Evolutionary conservation across 345 rosid genomes (phyloP).

Genomic region (Brassica juncea): DNA sequence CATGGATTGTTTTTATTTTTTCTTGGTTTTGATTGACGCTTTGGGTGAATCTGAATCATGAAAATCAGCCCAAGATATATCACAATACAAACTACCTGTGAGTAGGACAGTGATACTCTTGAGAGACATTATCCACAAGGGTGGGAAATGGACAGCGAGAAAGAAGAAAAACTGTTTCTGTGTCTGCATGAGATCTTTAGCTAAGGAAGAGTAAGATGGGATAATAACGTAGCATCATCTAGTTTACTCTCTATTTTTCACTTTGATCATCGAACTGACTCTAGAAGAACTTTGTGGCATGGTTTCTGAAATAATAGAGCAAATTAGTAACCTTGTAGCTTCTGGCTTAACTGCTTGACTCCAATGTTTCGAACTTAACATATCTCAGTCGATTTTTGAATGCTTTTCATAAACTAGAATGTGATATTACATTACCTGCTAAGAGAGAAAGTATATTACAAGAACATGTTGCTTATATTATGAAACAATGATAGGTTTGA

Average conservation of each 20-base stretch:
- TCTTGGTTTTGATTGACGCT: no score
- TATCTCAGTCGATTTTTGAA: not conserved
- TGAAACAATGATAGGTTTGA: constrained; percentile 23
- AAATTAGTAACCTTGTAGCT: constrained; percentile 5
- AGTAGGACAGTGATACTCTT: constrained; percentile 55
- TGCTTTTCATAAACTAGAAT: constrained; percentile 32
- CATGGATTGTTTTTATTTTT: no score
- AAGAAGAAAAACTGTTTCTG: constrained; percentile 66
- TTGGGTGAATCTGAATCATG: no score
- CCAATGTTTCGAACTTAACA: not conserved
- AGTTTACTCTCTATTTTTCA: constrained; percentile 17
- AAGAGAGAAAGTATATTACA: constrained; percentile 27
- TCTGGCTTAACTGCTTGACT: not conserved
- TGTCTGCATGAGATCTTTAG: constrained; percentile 61
- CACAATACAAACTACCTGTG: not conserved
- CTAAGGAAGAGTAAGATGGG: constrained; percentile 49
- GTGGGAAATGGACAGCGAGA: constrained; percentile 52
- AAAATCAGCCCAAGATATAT: no score
- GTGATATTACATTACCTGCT: constrained; percentile 27
- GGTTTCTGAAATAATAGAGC: constrained; percentile 15
- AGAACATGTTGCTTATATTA: constrained; percentile 22
- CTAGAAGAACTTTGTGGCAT: constrained; percentile 25
- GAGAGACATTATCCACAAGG: constrained; percentile 63
- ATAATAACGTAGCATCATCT: constrained; percentile 21
- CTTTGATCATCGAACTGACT: constrained; percentile 33